A percentile compares a stretch with the other conserved stretches of the same genome.
Evolutionary conservation across 352 stramenopile genomes (phyloP).

Genomic region (Globisporangium emineosum): DNA sequence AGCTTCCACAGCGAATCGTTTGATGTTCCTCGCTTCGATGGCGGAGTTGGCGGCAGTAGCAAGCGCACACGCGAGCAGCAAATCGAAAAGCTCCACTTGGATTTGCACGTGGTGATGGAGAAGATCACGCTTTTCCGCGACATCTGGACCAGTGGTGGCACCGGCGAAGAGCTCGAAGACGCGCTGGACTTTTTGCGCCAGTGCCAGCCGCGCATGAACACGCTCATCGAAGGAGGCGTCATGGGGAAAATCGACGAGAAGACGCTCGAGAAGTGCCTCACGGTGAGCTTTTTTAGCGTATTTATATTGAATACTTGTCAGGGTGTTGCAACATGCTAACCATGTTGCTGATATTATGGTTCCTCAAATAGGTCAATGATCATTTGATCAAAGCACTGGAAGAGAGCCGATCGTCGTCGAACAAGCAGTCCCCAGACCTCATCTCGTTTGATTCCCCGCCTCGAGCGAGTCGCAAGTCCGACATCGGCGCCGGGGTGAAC

Average conservation of each 20-base stretch:
- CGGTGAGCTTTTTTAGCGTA: conserved; percentile 31
- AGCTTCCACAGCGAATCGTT: conserved; percentile 4
- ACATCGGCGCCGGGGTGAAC: conserved; percentile 22
- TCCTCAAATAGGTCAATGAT: conserved; percentile 61
- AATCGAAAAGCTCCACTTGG: conserved; percentile 61
- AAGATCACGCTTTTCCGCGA: conserved; percentile 60
- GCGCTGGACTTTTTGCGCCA: conserved; percentile 79
- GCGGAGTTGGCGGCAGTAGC: background rate
- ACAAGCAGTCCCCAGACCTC: conserved; percentile 30
- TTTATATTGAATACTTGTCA: background rate
- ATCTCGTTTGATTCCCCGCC: conserved; percentile 65
- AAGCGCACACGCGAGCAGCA: conserved; percentile 53
- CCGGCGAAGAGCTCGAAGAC: conserved; percentile 56
- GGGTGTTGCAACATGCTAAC: background rate
- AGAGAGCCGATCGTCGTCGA: conserved; percentile 35
- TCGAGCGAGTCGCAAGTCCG: conserved; percentile 23
- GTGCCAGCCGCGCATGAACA: conserved; percentile 86
- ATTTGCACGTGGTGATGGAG: conserved; percentile 68
- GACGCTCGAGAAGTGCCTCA: conserved; percentile 81
- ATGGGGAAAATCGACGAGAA: conserved; percentile 82
- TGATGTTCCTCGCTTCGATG: background rate
- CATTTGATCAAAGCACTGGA: conserved; percentile 76
- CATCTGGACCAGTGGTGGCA: conserved; percentile 27
- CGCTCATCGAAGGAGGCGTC: conserved; percentile 81
- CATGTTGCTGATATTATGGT: background rate